Conservation (phyloP, 2,329 filamentous ascomycete genomes). For the Leptoxyphium fumago region DNA sequence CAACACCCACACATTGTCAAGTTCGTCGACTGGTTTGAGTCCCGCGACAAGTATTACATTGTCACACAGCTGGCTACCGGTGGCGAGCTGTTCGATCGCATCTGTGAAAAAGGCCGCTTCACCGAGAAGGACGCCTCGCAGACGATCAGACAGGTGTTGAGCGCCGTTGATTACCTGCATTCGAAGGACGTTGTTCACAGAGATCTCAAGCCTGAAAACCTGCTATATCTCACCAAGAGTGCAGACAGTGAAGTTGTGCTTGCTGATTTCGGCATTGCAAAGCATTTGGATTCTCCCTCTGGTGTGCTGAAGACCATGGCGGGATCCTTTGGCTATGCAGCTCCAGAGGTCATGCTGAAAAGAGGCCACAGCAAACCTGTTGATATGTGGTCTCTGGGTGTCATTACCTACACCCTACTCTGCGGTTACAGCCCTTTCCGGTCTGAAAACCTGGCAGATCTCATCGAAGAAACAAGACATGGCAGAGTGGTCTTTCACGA, state of each 20-base stretch:
- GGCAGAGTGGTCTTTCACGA: slow-evolving; percentile 87
- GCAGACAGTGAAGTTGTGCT: slow-evolving; percentile 73
- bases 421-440: slow-evolving; percentile 98
- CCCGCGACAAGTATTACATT: slow-evolving; percentile 98
- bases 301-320: slow-evolving; percentile 97
- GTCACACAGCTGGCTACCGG: slow-evolving; percentile 92
- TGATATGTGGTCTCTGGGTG: slow-evolving; percentile 98
- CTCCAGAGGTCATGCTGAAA: slow-evolving; percentile 96
- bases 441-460: slow-evolving; percentile 78
- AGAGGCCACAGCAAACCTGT: slow-evolving; percentile 94
- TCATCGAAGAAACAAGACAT: slow-evolving; percentile 85
- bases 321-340: slow-evolving; percentile 93
- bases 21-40: slow-evolving; percentile 99
- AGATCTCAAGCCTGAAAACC: slow-evolving; percentile 96
- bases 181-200: slow-evolving; percentile 89
- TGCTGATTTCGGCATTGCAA: slow-evolving; percentile 96
- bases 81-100: slow-evolving; percentile 92
- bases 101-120: slow-evolving; percentile 95
- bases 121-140: slow-evolving; percentile 95
- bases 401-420: slow-evolving; percentile 95
- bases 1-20: slow-evolving; percentile 91
- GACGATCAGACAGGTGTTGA: slow-evolving; percentile 86
- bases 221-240: slow-evolving; percentile 75
- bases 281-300: slow-evolving; percentile 82
- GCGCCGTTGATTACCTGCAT: slow-evolving; percentile 88